phyloP scores from a whole-genome alignment of 306 rosid genomes.

The Acmispon strigosus region DNA sequence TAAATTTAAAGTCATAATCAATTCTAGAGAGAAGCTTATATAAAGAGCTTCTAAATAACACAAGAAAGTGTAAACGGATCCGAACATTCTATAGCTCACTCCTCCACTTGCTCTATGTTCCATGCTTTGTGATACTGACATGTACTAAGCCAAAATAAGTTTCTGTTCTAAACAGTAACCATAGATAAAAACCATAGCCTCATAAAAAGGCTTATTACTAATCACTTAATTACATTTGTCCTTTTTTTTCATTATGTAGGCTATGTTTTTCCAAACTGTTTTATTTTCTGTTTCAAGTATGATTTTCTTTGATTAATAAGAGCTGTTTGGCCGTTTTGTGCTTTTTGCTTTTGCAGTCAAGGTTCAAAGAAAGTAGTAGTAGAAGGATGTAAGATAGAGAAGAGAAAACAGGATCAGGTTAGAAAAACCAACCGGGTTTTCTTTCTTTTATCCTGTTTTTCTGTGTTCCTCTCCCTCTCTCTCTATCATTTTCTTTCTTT shows the following conservation, averaged over 20 bases:
- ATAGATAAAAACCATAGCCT: neutral
- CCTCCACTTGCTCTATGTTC: neutral
- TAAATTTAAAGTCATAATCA: too few relatives aligned
- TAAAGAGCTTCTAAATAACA: too few relatives aligned
- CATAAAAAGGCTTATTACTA: neutral
- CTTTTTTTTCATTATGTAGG: neutral
- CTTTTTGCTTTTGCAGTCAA: too few relatives aligned
- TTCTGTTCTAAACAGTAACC: too few relatives aligned
- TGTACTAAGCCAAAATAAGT: neutral
- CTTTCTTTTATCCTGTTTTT: neutral
- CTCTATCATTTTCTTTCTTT: neutral
- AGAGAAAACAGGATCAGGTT: neutral
- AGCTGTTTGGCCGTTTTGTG: too few relatives aligned
- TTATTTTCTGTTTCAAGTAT: neutral
- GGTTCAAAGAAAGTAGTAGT: too few relatives aligned
- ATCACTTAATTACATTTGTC: neutral
- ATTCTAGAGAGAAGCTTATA: too few relatives aligned
- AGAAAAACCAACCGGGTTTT: conserved; percentile 3
- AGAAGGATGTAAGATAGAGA: neutral
- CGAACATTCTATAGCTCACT: too few relatives aligned
- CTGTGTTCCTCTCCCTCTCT: neutral
- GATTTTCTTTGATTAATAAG: neutral
- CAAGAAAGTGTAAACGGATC: too few relatives aligned
- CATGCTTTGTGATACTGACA: neutral
- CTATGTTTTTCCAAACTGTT: neutral